phyloP scores from a whole-genome alignment of 2,329 filamentous ascomycete genomes.

The Coniochaeta prunicola region DNA sequence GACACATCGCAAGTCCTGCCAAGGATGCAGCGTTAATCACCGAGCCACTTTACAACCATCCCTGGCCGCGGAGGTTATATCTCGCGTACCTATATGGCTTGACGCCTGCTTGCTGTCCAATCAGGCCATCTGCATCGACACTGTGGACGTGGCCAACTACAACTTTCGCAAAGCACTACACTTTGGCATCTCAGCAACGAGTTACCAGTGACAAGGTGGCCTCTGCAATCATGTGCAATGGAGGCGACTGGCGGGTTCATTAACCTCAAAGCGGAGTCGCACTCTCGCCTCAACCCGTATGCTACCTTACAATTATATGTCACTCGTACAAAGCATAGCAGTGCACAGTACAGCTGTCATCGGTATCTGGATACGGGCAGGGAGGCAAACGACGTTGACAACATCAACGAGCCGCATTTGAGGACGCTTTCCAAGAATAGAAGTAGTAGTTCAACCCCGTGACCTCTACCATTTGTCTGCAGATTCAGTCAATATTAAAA shows the following conservation, averaged over 20 bases:
- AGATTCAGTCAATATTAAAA: not conserved
- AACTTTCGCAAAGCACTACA: not conserved
- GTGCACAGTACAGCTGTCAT: not conserved
- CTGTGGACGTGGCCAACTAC: not conserved
- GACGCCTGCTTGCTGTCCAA: not conserved
- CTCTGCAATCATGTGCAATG: not conserved
- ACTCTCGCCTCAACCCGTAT: not conserved
- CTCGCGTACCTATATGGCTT: not conserved
- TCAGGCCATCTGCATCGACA: not conserved
- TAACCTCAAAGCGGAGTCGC: not conserved
- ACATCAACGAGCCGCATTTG: not conserved
- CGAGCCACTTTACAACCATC: not conserved
- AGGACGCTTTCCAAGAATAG: not conserved
- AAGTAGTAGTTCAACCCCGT: not conserved
- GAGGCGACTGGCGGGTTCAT: not conserved
- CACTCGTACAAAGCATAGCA: not conserved
- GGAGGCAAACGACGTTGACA: not conserved
- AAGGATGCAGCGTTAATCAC: not conserved
- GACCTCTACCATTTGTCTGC: not conserved
- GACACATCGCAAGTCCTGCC: not conserved
- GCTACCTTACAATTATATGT: not conserved
- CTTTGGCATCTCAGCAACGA: not conserved
- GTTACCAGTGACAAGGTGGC: not conserved
- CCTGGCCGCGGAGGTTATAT: constrained; percentile 1
- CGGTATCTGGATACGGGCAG: not conserved